phyloP scores from a whole-genome alignment of 2,329 filamentous ascomycete genomes.

The Ampelomyces quisqualis region DNA sequence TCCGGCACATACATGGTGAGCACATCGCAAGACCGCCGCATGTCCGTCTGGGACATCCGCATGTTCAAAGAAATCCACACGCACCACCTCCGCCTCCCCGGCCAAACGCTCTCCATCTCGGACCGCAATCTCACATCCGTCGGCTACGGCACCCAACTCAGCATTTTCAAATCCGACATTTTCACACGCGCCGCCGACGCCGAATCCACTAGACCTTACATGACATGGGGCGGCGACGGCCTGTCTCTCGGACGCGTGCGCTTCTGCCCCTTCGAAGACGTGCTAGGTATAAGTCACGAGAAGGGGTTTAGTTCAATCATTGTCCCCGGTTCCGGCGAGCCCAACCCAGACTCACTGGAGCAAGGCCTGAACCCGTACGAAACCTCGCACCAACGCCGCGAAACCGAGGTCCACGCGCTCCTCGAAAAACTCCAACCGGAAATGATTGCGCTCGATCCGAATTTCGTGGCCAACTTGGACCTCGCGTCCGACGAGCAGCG shows the following conservation, averaged over 20 bases:
- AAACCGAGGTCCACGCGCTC: slow-evolving; percentile 83
- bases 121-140: slow-evolving; percentile 86
- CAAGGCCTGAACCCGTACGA: slow-evolving; percentile 82
- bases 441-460: slow-evolving; percentile 94
- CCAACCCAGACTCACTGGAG: slow-evolving; percentile 93
- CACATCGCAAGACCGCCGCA: slow-evolving; percentile 82
- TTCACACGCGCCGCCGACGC: slow-evolving; percentile 74
- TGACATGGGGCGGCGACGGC: slow-evolving; percentile 88
- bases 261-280: slow-evolving; percentile 95
- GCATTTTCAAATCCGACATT: slow-evolving; percentile 80
- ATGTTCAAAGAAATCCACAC: slow-evolving; percentile 91
- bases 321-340: slow-evolving; percentile 91
- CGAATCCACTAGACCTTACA: slow-evolving; percentile 84
- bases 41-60: slow-evolving; percentile 94
- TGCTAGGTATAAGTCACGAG: slow-evolving; percentile 82
- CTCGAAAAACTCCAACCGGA: slow-evolving; percentile 94
- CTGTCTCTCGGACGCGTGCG: slow-evolving; percentile 74
- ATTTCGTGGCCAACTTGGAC: slow-evolving; percentile 87
- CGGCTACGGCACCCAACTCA: slow-evolving; percentile 85
- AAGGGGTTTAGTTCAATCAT: slow-evolving; percentile 86
- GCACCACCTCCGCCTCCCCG: slow-evolving; percentile 82
- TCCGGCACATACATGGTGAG: slow-evolving; percentile 96
- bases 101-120: slow-evolving; percentile 80
- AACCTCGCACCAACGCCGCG: slow-evolving; percentile 86
- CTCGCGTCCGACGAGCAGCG: slow-evolving; percentile 75